Conservation (phyloP, 306 rosid species). For the Gillenia trifoliata region DNA sequence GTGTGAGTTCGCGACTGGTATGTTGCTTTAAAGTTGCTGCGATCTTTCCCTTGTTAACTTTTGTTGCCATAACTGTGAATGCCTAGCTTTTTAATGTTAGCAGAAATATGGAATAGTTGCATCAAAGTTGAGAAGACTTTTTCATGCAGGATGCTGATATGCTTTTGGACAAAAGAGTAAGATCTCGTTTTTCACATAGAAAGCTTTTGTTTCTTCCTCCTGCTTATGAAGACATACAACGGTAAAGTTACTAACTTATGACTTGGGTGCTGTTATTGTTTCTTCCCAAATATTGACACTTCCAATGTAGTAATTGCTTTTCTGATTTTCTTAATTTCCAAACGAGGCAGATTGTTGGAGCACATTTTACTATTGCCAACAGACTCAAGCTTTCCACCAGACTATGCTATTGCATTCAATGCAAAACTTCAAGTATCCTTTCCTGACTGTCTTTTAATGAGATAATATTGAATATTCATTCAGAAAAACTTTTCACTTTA, state of each 20-base stretch:
- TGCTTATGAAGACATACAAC: slow-evolving; percentile 49
- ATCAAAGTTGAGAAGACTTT: neutral
- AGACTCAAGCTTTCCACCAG: slow-evolving; percentile 60
- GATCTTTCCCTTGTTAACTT: neutral
- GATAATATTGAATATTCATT: neutral
- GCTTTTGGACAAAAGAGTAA: slow-evolving; percentile 89
- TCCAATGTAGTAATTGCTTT: slow-evolving; percentile 1
- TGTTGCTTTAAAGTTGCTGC: slow-evolving; percentile 17
- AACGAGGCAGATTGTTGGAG: slow-evolving; percentile 60
- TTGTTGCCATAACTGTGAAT: too few species aligned
- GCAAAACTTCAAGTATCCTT: slow-evolving; percentile 76
- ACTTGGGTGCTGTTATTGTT: neutral
- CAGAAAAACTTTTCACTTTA: neutral
- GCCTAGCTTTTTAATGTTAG: neutral
- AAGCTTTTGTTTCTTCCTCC: slow-evolving; percentile 83
- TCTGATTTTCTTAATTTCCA: slow-evolving; percentile 21
- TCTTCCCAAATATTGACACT: slow-evolving; percentile 9
- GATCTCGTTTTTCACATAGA: slow-evolving; percentile 94
- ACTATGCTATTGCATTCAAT: slow-evolving; percentile 64
- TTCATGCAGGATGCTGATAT: slow-evolving; percentile 87
- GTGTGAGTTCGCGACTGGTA: slow-evolving; percentile 86
- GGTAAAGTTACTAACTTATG: slow-evolving; percentile 35
- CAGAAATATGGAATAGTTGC: neutral
- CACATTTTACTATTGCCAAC: slow-evolving; percentile 60
- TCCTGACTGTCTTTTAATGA: slow-evolving; percentile 7